These are phyloP conservation scores for Candida gigantensis DNA, from an alignment of 1,139 yeast species.

Conservation along the genomic window DNA sequence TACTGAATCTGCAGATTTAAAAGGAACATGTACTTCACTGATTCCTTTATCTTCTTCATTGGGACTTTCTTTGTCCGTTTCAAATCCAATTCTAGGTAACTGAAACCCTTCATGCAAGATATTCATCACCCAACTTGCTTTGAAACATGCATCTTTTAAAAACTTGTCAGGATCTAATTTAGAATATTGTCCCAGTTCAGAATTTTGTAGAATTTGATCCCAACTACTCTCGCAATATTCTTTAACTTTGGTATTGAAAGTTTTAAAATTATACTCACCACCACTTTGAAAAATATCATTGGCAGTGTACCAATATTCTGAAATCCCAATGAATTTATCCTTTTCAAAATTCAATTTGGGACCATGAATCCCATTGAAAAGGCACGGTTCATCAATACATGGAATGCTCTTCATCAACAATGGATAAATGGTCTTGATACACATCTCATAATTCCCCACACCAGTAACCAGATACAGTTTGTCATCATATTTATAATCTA, in stretches of 20 bases:
- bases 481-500: slow-evolving; percentile 41
- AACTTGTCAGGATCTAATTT: slow-evolving; percentile 45
- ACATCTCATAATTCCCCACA: slow-evolving; percentile 67
- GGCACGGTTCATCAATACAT: slow-evolving; percentile 70
- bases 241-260: slow-evolving; percentile 60
- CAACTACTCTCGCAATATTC: slow-evolving; percentile 69
- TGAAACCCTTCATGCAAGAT: slow-evolving; percentile 79
- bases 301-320: slow-evolving; percentile 86
- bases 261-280: slow-evolving; percentile 67
- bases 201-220: slow-evolving; percentile 50
- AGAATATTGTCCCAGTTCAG: slow-evolving; percentile 53
- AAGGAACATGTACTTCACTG: slow-evolving; percentile 49
- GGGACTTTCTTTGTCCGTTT: slow-evolving; percentile 24
- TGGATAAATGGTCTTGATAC: slow-evolving; percentile 70
- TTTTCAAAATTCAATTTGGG: slow-evolving; percentile 69
- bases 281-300: slow-evolving; percentile 78
- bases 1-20: slow-evolving; percentile 60
- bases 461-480: slow-evolving; percentile 55
- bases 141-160: slow-evolving; percentile 71
- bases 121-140: slow-evolving; percentile 80
- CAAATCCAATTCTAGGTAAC: slow-evolving; percentile 63
- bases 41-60: slow-evolving; percentile 21
- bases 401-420: slow-evolving; percentile 69
- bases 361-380: slow-evolving; percentile 80
- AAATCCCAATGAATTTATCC: slow-evolving; percentile 75